phyloP scores from a whole-genome alignment of 768 basidiomycete species.

The Leccinum subtestaceum region DNA sequence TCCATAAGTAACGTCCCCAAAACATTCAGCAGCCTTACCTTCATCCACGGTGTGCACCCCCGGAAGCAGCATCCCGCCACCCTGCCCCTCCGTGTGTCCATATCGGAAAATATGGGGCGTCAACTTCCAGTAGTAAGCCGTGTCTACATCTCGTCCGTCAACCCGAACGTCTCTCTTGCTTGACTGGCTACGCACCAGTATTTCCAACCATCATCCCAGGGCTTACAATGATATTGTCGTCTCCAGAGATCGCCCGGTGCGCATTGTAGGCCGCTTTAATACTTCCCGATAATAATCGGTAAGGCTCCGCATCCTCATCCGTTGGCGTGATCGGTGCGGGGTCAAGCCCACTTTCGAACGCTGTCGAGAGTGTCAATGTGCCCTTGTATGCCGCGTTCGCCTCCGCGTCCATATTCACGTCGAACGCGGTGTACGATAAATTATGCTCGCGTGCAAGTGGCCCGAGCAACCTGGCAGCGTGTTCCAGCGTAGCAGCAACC shows the following conservation, averaged over 20 bases:
- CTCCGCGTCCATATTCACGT: slow-evolving; percentile 34
- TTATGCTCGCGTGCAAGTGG: slow-evolving; percentile 52
- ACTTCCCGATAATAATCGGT: slow-evolving; percentile 55
- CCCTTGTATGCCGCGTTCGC: slow-evolving; percentile 39
- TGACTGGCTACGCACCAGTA: slow-evolving; percentile 33
- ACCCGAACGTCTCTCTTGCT: not conserved
- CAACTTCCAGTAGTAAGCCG: slow-evolving; percentile 44
- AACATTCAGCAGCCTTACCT: slow-evolving; percentile 38
- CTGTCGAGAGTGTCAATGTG: slow-evolving; percentile 47
- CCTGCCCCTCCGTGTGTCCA: slow-evolving; percentile 33
- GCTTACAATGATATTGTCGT: slow-evolving; percentile 37
- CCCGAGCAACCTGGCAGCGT: slow-evolving; percentile 42
- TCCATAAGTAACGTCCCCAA: not conserved
- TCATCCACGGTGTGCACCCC: slow-evolving; percentile 74
- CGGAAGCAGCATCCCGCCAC: slow-evolving; percentile 29
- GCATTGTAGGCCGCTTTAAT: slow-evolving; percentile 61
- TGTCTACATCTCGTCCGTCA: slow-evolving; percentile 31
- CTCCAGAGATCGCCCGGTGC: slow-evolving; percentile 39
- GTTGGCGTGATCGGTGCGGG: slow-evolving; percentile 65
- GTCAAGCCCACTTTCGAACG: slow-evolving; percentile 48
- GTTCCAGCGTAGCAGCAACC: slow-evolving; percentile 43
- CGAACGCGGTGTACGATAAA: slow-evolving; percentile 60
- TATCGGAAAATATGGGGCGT: slow-evolving; percentile 70
- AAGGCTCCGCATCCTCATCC: slow-evolving; percentile 35
- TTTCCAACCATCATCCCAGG: slow-evolving; percentile 61